Base-by-base conservation (phyloP, 1,139 yeast species). In the Hyphopichia pseudoburtonii region DNA sequence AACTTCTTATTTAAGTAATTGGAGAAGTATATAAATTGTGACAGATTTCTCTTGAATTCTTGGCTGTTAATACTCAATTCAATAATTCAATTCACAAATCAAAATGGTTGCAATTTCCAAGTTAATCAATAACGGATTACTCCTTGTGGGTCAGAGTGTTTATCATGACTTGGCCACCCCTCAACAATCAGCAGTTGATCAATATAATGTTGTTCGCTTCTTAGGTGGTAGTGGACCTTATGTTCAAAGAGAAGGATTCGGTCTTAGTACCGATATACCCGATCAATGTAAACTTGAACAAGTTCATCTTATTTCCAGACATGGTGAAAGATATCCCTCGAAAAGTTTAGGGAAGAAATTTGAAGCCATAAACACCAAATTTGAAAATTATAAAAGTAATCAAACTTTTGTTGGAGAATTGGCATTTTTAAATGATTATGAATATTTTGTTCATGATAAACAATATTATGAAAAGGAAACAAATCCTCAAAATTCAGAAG, bases 181-280 rank as follows among this genome's bases (percentile, higher is more conserved):
- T 3, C 60, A 65, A 40, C 64, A 58, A 38, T 60, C 61, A 5
- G 41, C 60, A 5, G 48, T 48, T 22, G 61, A 57, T 17, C 65
- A 62, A 36, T 70, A 64, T 55, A 73, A 71, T 57, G 51, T 66
- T 23, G 46, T 62, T 37, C 52, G 52, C 32, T 62, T 55, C 40
- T 48, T 66, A 36, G 65, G 60, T 17, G 71, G 69, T 4, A 49
- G 64, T 15, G 71, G 65, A 1, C 71, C 71, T 4, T 66, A 64
- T 38, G 48, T 62, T 12, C 70, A 66, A 36, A 52, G 53, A 25
- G 47, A 52, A 4, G 70, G 71, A 0, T 57, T 44, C 39, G 71
- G 71, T 0, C 66, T 66, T 17, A 54, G 60, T 16, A 54, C 66
- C n/a, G 62, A 56, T 21, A 47, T 62, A 9, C 72, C 72, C 0